phyloP scores from a whole-genome alignment of 1,139 yeast species.

The Eremothecium sinecaudum region DNA sequence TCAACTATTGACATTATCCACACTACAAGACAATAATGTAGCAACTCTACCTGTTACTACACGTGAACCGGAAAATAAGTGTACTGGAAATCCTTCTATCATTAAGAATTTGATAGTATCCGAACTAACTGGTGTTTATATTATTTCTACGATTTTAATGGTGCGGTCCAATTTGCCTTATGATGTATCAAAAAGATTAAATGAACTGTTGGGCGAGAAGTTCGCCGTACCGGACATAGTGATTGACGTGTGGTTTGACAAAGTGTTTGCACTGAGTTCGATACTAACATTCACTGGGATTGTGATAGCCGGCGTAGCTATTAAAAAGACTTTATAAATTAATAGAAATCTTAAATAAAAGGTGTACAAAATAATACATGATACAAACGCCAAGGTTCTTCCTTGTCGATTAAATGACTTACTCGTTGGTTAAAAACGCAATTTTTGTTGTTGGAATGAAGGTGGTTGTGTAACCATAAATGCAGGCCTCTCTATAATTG shows the following conservation, averaged over 20 bases:
- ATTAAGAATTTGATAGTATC: slow-evolving; percentile 46
- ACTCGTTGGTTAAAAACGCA: slow-evolving; percentile 38
- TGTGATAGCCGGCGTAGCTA: slow-evolving; percentile 21
- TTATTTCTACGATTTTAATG: slow-evolving; percentile 69
- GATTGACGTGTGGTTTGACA: slow-evolving; percentile 75
- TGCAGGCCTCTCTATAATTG: slow-evolving; percentile 70
- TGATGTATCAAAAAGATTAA: slow-evolving; percentile 37
- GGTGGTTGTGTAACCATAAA: slow-evolving; percentile 46
- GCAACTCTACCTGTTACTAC: slow-evolving; percentile 15
- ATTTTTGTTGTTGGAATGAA: slow-evolving; percentile 67
- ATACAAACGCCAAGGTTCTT: not conserved
- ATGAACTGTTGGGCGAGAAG: slow-evolving; percentile 27
- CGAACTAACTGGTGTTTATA: slow-evolving; percentile 68
- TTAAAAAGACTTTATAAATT: slow-evolving; percentile 4
- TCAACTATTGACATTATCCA: slow-evolving; percentile 24
- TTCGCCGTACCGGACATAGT: slow-evolving; percentile 38
- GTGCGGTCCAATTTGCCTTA: slow-evolving; percentile 66
- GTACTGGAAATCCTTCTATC: slow-evolving; percentile 22
- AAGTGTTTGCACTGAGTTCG: slow-evolving; percentile 54
- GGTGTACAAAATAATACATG: not conserved
- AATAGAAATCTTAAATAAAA: not conserved
- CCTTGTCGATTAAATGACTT: not conserved
- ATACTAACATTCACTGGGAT: slow-evolving; percentile 44
- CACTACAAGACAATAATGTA: slow-evolving; percentile 17
- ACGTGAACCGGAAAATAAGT: slow-evolving; percentile 7